Conservation (phyloP, 164 flowering plant species). For the Paratinospora sagittata region DNA sequence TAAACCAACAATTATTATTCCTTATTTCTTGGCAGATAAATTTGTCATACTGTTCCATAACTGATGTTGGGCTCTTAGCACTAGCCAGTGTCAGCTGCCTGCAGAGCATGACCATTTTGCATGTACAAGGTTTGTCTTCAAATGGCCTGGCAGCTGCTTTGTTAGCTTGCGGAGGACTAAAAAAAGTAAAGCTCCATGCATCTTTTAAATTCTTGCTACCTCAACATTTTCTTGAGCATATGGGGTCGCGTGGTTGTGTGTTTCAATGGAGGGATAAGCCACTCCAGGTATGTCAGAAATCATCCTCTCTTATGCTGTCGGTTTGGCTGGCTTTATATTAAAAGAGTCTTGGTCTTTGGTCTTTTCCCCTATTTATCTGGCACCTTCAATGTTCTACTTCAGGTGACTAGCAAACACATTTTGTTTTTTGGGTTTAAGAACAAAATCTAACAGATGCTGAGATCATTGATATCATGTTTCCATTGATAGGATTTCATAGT, state of each 20-base stretch:
- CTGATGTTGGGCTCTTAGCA: slow-evolving; percentile 72
- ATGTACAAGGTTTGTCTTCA: slow-evolving; percentile 55
- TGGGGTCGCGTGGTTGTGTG: slow-evolving; percentile 74
- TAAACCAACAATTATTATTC: slow-evolving; percentile 1
- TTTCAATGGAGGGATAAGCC: slow-evolving; percentile 79
- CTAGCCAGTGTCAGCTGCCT: slow-evolving; percentile 78
- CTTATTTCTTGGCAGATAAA: slow-evolving; percentile 52
- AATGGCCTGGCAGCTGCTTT: slow-evolving; percentile 64
- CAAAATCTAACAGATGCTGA: neutral
- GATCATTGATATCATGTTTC: neutral
- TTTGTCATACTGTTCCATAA: slow-evolving; percentile 67
- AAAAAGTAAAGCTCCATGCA: slow-evolving; percentile 72
- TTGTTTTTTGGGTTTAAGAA: neutral
- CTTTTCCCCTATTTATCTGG: neutral
- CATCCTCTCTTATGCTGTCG: neutral
- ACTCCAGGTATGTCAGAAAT: slow-evolving; percentile 41
- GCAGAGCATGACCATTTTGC: slow-evolving; percentile 66
- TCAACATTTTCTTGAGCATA: slow-evolving; percentile 44
- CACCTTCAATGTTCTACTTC: neutral
- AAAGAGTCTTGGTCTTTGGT: neutral
- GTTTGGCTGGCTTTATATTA: neutral
- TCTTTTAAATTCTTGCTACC: slow-evolving; percentile 50
- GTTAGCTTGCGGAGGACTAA: slow-evolving; percentile 63
- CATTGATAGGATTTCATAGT: too few relatives aligned
- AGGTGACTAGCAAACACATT: neutral